Percentiles rank a stretch among this genome's conserved stretches.
These are phyloP conservation scores for Boletus pseudopeckii DNA, from an alignment of 768 basidiomycete genomes.

Conservation along the genomic window DNA sequence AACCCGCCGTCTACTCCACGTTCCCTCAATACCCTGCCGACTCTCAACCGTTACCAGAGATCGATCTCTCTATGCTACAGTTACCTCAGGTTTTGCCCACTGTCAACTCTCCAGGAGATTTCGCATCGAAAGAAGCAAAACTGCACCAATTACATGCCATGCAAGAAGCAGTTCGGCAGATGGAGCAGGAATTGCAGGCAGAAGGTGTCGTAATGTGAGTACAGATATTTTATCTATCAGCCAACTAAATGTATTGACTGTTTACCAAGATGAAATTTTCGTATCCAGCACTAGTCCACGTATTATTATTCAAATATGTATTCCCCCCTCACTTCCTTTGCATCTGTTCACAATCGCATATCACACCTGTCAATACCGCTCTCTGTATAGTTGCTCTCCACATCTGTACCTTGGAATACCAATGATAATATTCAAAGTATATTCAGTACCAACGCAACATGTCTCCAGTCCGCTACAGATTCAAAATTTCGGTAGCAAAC, in stretches of 20 bases:
- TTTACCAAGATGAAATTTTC: conserved; percentile 4
- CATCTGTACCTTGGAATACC: background rate
- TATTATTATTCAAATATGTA: conserved; percentile 24
- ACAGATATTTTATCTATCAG: no score
- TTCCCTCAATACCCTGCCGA: conserved; percentile 1
- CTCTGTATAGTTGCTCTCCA: background rate
- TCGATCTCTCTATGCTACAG: conserved; percentile 28
- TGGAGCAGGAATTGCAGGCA: conserved; percentile 32
- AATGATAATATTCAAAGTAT: background rate
- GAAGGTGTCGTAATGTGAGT: conserved; percentile 18
- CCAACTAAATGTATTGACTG: background rate
- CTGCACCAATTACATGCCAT: conserved; percentile 25
- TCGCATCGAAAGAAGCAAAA: conserved; percentile 12
- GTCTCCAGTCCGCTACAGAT: background rate
- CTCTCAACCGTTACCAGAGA: conserved; percentile 15
- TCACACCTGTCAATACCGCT: background rate
- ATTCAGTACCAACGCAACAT: background rate
- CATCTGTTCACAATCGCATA: background rate
- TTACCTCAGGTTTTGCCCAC: conserved; percentile 5
- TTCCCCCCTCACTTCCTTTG: background rate
- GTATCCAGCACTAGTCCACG: background rate
- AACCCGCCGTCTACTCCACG: background rate
- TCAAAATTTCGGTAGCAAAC: conserved; percentile 1
- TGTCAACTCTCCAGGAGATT: background rate
- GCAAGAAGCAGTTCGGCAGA: conserved; percentile 33